Base-by-base conservation (phyloP, 2,329 filamentous ascomycete genomes). In the Phoma sp. region DNA sequence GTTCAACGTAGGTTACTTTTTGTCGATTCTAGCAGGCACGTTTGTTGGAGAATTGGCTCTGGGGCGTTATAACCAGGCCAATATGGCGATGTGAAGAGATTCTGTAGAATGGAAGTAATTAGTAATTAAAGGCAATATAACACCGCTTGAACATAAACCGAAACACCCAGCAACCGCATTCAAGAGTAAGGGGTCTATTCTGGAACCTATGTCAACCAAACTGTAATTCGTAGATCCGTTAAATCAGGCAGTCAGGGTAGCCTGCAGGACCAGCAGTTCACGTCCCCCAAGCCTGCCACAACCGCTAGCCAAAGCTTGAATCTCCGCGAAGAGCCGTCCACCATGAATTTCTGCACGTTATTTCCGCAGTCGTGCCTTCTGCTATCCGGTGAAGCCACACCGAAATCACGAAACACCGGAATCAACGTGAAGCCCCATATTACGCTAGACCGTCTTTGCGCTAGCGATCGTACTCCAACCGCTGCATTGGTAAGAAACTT, bases 41-140 rank as follows among this genome's bases (percentile, higher is more conserved):
- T 97, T 98, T 70, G 71, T 96, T n/a, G 94, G 94, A 22, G 95
- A 95, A 73, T 77, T 98, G 38, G 84, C 85, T 0, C 83, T 95
- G 57, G 92, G 92, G 27, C 85, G 92, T 61, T 95, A 87, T 62
- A 68, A 69, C 43, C 68, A 72, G 35, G 66, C 61, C n/a, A 60
- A 45, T 32, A 73, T 70, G 69, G 41, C 54, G 22, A 73, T 71
- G 69, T 71, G 63, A 57, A 43, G 22, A 27, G 19, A n/a, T 17
- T 35, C 7, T 37, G 12, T 3, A 43, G 6, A 6, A 10, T 25
- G 29, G 40, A 21, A 37, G 32, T 9, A 41, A 27, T 9, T 19
- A 25, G 45, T 35, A 15, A 22, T 3, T 13, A 31, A 33, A 21
- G 15, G 32, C 25, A 55, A 41, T 25, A 12, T 10, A 9, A 46